phyloP scores from a whole-genome alignment of 805 yeast species.

The Yarrowia divulgata region DNA sequence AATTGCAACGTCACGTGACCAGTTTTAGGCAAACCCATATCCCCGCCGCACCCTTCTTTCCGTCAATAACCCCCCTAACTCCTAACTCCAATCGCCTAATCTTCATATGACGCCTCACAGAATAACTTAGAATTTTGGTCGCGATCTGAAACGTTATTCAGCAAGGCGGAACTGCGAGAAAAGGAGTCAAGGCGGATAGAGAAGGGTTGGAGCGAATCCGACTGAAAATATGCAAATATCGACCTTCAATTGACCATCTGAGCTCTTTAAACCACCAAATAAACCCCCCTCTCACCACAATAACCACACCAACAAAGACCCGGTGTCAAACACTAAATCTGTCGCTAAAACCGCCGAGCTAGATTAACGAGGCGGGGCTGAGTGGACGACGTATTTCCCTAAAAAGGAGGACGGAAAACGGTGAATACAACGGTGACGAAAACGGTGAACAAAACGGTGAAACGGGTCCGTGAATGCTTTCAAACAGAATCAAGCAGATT shows the following conservation, averaged over 20 bases:
- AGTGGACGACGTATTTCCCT: background rate
- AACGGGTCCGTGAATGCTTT: too few relatives aligned
- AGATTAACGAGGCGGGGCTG: slow-evolving; percentile 27
- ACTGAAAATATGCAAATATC: too few relatives aligned
- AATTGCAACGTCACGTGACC: too few relatives aligned
- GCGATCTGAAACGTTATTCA: background rate
- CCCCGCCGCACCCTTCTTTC: too few relatives aligned
- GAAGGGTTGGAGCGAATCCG: background rate
- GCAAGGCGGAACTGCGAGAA: slow-evolving; percentile 11
- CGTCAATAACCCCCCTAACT: background rate
- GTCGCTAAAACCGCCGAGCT: slow-evolving; percentile 1
- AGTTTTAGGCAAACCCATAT: too few relatives aligned
- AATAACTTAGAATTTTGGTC: background rate
- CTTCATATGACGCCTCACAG: slow-evolving; percentile 21
- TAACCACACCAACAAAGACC: background rate
- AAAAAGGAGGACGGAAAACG: background rate
- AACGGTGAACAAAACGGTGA: too few relatives aligned
- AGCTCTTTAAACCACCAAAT: background rate
- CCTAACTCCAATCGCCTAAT: slow-evolving; percentile 5
- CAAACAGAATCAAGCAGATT: too few relatives aligned
- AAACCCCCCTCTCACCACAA: background rate
- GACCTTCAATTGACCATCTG: background rate
- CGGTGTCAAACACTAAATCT: background rate
- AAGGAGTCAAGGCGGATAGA: background rate
- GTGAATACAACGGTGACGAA: too few relatives aligned